Evolutionary conservation across 1,284 basidiomycete genomes (phyloP).

Genomic region (Moniliophthora roreri): DNA sequence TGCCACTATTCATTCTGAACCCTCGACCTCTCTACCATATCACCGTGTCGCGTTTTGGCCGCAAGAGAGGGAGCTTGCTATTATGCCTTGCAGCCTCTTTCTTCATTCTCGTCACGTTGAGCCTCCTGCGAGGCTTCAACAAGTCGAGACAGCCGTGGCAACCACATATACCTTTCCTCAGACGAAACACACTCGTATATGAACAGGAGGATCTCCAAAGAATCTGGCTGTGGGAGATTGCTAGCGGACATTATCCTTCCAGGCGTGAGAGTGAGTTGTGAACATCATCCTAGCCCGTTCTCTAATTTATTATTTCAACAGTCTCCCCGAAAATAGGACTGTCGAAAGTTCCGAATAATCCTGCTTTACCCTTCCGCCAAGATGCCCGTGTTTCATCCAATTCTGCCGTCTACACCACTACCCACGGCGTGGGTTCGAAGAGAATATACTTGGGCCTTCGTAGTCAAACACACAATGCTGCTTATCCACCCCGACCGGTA

Average conservation of each 20-base stretch:
- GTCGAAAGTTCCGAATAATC: conserved; percentile 62
- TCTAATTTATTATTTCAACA: conserved; percentile 29
- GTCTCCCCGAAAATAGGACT: conserved; percentile 76
- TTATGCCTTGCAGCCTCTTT: conserved; percentile 48
- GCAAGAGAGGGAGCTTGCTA: conserved; percentile 51
- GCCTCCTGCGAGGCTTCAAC: conserved; percentile 57
- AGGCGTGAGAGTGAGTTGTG: conserved; percentile 61
- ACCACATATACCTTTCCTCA: conserved; percentile 54
- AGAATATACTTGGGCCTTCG: conserved; percentile 77
- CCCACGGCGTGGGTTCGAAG: conserved; percentile 69
- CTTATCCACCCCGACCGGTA: conserved; percentile 82
- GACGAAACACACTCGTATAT: conserved; percentile 78
- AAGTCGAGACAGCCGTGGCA: conserved; percentile 66
- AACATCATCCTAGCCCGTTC: background rate
- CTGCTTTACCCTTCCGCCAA: conserved; percentile 66
- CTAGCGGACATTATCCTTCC: conserved; percentile 89
- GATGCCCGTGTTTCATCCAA: too few relatives aligned
- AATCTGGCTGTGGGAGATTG: conserved; percentile 94
- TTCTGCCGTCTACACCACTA: conserved; percentile 43
- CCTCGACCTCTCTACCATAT: conserved; percentile 59
- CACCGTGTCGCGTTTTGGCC: conserved; percentile 56
- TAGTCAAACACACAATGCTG: conserved; percentile 51
- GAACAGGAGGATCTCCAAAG: conserved; percentile 74
- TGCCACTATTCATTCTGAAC: conserved; percentile 63
- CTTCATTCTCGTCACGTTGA: conserved; percentile 54